A percentile compares a stretch with the other conserved stretches of the same genome.
Evolutionary conservation across 176 grass and related monocot species (phyloP).

Genomic region (Poa pratensis): DNA sequence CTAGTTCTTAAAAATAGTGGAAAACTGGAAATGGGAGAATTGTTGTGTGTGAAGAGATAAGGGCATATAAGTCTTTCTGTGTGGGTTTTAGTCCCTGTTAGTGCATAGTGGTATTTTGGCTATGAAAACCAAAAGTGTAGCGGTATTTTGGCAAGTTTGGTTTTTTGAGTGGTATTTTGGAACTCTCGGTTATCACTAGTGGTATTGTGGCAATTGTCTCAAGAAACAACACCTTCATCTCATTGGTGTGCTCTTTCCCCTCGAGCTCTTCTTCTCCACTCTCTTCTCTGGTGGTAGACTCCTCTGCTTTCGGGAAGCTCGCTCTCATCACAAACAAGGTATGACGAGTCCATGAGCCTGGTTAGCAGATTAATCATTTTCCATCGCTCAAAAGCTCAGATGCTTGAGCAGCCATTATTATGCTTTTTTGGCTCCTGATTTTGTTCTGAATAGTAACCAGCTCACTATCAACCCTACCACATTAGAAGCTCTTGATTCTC

Average conservation of each 20-base stretch:
- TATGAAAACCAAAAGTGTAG: too few relatives aligned
- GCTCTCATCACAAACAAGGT: conserved; percentile 32
- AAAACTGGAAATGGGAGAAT: too few relatives aligned
- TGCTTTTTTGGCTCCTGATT: neutral
- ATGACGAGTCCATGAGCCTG: neutral
- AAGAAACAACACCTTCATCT: conserved; percentile 5
- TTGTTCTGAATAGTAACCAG: neutral
- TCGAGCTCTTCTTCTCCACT: conserved; percentile 28
- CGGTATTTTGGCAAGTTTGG: too few relatives aligned
- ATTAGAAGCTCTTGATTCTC: neutral
- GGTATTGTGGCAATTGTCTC: too few relatives aligned
- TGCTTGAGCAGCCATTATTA: neutral
- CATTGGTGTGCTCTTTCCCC: conserved; percentile 29
- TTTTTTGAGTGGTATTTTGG: too few relatives aligned
- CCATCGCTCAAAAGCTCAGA: neutral
- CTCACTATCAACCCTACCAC: neutral
- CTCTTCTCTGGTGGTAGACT: neutral
- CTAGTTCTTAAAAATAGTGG: too few relatives aligned
- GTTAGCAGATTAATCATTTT: neutral
- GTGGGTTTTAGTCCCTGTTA: too few relatives aligned
- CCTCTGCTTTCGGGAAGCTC: conserved; percentile 2
- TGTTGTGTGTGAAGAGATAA: too few relatives aligned
- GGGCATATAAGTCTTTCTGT: too few relatives aligned
- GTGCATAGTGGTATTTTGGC: too few relatives aligned
- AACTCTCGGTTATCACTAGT: too few relatives aligned